Conservation (phyloP, 345 rosid species). For the Arabidopsis suecica region DNA sequence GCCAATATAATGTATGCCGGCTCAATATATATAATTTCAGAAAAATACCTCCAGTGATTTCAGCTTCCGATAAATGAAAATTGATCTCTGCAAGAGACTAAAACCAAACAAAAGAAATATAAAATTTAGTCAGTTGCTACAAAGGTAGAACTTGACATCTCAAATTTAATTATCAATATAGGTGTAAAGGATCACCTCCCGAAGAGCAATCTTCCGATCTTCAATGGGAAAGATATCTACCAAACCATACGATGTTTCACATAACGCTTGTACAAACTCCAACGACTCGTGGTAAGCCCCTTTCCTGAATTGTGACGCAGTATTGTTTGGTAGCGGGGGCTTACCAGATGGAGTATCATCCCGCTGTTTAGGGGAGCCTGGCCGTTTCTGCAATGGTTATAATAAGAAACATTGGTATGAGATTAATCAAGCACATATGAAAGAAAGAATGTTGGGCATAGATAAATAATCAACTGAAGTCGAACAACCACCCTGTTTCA, state of each 20-base stretch:
- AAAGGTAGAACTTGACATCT: slow-evolving; percentile 36
- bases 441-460: slow-evolving; percentile 1
- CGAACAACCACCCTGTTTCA: slow-evolving; percentile 28
- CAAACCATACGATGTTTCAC: slow-evolving; percentile 94
- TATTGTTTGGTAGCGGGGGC: slow-evolving; percentile 80
- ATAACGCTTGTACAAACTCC: slow-evolving; percentile 89
- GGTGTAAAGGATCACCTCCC: slow-evolving; percentile 67
- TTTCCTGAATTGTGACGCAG: slow-evolving; percentile 81
- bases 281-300: slow-evolving; percentile 93
- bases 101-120: slow-evolving; percentile 45
- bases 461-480: slow-evolving; percentile 21
- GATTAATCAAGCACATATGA: slow-evolving; percentile 27
- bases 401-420: slow-evolving; percentile 30
- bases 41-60: slow-evolving; percentile 78
- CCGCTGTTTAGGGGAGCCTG: slow-evolving; percentile 85
- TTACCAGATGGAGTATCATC: slow-evolving; percentile 67
- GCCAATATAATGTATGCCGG: slow-evolving; percentile 4
- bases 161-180: slow-evolving; percentile 21
- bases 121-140: slow-evolving; percentile 41
- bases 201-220: slow-evolving; percentile 92
- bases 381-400: slow-evolving; percentile 63
- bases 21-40: slow-evolving; percentile 29
- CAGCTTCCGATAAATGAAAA: slow-evolving; percentile 75
- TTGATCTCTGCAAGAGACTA: slow-evolving; percentile 96
- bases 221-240: slow-evolving; percentile 97